Evolutionary conservation across 345 rosid genomes (phyloP).

Genomic region (Eucalyptus regnans): DNA sequence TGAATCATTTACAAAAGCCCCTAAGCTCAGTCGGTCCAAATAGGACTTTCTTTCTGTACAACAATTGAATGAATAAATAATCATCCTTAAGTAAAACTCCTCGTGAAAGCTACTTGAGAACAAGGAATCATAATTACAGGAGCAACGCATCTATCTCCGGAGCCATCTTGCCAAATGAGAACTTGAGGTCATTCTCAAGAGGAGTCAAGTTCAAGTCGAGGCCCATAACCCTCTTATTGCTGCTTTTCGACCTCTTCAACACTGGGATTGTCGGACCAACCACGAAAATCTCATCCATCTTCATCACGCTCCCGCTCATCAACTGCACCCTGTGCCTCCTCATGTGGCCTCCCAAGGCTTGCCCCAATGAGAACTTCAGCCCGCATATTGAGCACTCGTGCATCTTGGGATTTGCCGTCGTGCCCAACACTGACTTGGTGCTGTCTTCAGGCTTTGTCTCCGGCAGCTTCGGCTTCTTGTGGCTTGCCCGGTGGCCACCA

Average conservation of each 20-base stretch:
- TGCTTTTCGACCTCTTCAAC: not conserved
- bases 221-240: not conserved
- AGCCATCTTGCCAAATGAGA: not conserved
- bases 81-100: not conserved
- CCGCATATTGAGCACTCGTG: slow-evolving; percentile 9
- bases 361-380: slow-evolving; percentile 4
- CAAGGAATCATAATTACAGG: not conserved
- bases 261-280: not conserved
- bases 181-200: slow-evolving; percentile 7
- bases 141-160: not conserved
- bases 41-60: not conserved
- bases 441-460: not conserved
- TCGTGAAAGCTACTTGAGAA: not conserved
- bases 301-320: not conserved
- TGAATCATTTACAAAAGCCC: not conserved
- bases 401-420: not conserved
- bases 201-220: slow-evolving; percentile 10
- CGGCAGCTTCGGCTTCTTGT: slow-evolving; percentile 8
- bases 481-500: slow-evolving; percentile 44
- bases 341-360: slow-evolving; percentile 15
- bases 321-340: slow-evolving; percentile 1
- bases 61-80: not conserved
- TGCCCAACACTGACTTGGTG: not conserved
- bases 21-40: not conserved
- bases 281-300: not conserved